Evolutionary conservation across 2,329 filamentous ascomycete genomes (phyloP).

Genomic region (Xylariaceae sp.): DNA sequence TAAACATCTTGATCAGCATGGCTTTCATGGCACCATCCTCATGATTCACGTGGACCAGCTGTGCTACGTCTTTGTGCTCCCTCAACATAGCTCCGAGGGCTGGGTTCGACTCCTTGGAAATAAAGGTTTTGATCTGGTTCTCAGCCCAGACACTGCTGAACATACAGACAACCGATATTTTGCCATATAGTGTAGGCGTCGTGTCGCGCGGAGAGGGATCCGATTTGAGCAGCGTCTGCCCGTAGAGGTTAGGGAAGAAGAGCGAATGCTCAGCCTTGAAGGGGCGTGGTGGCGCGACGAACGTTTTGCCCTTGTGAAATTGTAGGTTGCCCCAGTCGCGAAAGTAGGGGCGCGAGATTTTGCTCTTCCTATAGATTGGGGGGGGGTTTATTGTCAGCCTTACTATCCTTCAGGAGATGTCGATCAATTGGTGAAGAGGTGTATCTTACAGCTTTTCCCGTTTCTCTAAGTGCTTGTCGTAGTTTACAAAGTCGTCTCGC

Average conservation of each 20-base stretch:
- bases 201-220: constrained; percentile 58
- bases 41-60: constrained; percentile 82
- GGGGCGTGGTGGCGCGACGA: constrained; percentile 76
- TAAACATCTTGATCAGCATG: constrained; percentile 54
- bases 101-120: constrained; percentile 61
- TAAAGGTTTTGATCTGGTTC: constrained; percentile 71
- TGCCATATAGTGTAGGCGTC: constrained; percentile 68
- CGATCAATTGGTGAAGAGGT: not conserved
- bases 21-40: constrained; percentile 74
- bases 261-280: constrained; percentile 80
- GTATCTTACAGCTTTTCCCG: constrained; percentile 68
- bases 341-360: constrained; percentile 72
- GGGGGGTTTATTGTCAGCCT: not conserved
- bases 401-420: not conserved
- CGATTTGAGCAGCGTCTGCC: constrained; percentile 65
- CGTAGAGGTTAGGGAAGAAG: constrained; percentile 90
- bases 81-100: constrained; percentile 61
- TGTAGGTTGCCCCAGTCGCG: constrained; percentile 87
- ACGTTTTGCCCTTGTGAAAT: constrained; percentile 85
- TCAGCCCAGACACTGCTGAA: constrained; percentile 86
- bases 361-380: constrained; percentile 7
- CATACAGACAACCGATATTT: constrained; percentile 72
- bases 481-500: constrained; percentile 76
- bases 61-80: constrained; percentile 50
- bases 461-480: constrained; percentile 75